A percentile compares a stretch with the other conserved stretches of the same genome.
Conservation (phyloP, 768 basidiomycete species). For the Agrocybe praecox region DNA sequence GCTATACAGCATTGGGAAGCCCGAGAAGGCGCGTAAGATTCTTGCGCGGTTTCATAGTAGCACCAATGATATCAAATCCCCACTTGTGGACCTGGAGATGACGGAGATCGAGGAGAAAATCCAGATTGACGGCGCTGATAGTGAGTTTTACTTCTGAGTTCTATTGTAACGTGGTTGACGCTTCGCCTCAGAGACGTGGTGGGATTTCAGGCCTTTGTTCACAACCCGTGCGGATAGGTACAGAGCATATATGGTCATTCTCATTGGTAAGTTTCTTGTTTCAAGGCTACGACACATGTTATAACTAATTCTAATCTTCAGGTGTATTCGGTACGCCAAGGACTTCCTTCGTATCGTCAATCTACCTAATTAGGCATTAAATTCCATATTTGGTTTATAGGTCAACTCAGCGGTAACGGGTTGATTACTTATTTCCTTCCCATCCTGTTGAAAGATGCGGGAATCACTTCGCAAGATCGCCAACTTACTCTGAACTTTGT, state of each 20-base stretch:
- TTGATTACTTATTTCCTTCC: constrained; percentile 53
- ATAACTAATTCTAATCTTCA: background rate
- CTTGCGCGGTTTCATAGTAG: constrained; percentile 52
- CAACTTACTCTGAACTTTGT: constrained; percentile 21
- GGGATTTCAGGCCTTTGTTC: constrained; percentile 58
- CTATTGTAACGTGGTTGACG: background rate
- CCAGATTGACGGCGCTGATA: constrained; percentile 44
- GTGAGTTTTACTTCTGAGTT: constrained; percentile 28
- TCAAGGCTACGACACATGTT: background rate
- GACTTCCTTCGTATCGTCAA: background rate
- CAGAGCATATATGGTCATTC: constrained; percentile 50
- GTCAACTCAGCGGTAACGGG: constrained; percentile 52
- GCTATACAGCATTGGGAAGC: constrained; percentile 50
- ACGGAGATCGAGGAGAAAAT: constrained; percentile 56
- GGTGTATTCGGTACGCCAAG: constrained; percentile 9
- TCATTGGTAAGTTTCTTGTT: constrained; percentile 38
- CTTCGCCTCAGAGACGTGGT: constrained; percentile 41
- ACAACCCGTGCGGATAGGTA: constrained; percentile 45
- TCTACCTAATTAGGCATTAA: background rate
- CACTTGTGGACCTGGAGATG: constrained; percentile 53
- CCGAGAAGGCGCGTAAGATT: constrained; percentile 41
- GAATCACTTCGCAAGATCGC: constrained; percentile 17
- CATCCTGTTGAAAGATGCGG: constrained; percentile 36
- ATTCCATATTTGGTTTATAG: constrained; percentile 18
- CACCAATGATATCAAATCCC: constrained; percentile 46